phyloP scores from a whole-genome alignment of 306 rosid genomes.

The Malus asiatica region DNA sequence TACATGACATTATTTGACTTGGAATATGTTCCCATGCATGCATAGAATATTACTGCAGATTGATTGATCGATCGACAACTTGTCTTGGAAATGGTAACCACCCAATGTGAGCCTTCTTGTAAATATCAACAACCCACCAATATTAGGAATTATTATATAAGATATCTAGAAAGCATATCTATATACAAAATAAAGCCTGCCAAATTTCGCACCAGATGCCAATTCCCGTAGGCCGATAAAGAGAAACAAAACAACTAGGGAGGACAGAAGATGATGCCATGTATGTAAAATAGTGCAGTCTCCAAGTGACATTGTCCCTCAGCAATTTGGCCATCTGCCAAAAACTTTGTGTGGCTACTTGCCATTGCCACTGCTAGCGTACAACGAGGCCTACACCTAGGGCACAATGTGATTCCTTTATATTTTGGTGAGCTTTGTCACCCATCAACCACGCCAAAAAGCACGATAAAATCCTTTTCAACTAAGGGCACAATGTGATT shows the following conservation, averaged over 20 bases:
- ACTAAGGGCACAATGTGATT: not conserved
- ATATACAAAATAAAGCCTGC: not conserved
- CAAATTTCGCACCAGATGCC: not conserved
- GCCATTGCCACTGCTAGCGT: not conserved
- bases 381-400: not conserved
- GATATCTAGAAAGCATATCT: not conserved
- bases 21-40: not conserved
- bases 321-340: not conserved
- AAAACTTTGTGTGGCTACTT: not conserved
- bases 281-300: not conserved
- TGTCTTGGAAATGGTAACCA: not conserved
- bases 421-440: not conserved
- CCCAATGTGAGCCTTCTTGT: not conserved
- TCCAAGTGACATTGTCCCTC: not conserved
- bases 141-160: not conserved
- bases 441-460: not conserved
- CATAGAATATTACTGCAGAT: not conserved
- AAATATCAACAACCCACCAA: not conserved
- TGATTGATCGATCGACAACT: not conserved
- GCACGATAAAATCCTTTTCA: not conserved
- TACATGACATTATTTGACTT: not conserved
- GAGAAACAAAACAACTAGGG: not conserved
- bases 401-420: not conserved
- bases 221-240: not conserved
- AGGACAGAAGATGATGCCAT: not conserved